Conservation (phyloP, 78 protist genomes). For the Speleostelium caveatum region DNA sequence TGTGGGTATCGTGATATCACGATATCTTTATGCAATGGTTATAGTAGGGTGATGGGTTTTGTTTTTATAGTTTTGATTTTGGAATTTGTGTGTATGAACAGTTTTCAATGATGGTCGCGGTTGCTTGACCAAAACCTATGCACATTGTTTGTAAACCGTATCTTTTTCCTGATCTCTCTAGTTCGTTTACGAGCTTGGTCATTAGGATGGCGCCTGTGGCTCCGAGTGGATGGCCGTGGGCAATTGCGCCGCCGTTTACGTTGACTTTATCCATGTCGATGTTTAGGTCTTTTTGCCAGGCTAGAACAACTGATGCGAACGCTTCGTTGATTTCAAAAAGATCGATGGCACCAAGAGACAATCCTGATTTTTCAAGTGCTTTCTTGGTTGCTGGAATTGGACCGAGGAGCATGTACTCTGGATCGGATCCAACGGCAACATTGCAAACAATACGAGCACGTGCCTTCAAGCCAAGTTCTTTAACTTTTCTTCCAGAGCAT, state of each 20-base stretch:
- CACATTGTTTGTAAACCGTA: slow-evolving; percentile 91
- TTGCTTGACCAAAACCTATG: slow-evolving; percentile 90
- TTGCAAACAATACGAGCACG: slow-evolving; percentile 87
- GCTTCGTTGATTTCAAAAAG: slow-evolving; percentile 97
- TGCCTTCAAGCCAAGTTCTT: slow-evolving; percentile 77
- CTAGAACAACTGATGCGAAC: slow-evolving; percentile 94
- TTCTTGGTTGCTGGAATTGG: slow-evolving; percentile 91
- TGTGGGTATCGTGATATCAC: background rate
- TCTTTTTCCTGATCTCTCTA: slow-evolving; percentile 80
- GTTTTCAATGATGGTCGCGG: slow-evolving; percentile 87
- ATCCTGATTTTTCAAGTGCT: slow-evolving; percentile 58
- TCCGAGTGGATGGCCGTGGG: slow-evolving; percentile 99
- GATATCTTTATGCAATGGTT: background rate
- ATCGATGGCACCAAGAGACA: slow-evolving; percentile 72
- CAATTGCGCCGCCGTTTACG: slow-evolving; percentile 98
- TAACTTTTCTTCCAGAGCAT: slow-evolving; percentile 75
- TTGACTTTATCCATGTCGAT: slow-evolving; percentile 89
- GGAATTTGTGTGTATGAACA: slow-evolving; percentile 40
- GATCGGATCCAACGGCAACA: slow-evolving; percentile 95
- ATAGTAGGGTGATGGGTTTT: background rate
- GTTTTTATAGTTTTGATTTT: background rate
- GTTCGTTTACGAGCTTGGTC: slow-evolving; percentile 87
- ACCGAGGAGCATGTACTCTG: slow-evolving; percentile 92
- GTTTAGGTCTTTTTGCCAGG: slow-evolving; percentile 86
- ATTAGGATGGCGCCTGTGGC: slow-evolving; percentile 89